phyloP scores from a whole-genome alignment of 345 rosid species.

The Eucalyptus fibrosa region DNA sequence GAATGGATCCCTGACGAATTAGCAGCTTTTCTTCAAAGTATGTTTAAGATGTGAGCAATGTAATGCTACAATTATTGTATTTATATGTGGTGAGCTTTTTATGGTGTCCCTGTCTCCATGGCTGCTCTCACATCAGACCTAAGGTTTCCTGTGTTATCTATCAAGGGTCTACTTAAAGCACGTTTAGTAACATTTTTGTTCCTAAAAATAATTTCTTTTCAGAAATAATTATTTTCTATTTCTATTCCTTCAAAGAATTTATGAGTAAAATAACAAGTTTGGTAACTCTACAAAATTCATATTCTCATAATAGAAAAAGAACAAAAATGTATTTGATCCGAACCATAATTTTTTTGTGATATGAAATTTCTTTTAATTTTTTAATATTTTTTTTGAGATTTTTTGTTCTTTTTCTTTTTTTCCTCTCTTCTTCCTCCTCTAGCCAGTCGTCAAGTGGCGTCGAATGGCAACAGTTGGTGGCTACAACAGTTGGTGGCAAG shows the following conservation, averaged over 20 bases:
- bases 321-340: too few relatives aligned
- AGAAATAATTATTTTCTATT: fast-evolving
- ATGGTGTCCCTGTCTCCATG: not conserved
- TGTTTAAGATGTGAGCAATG: not conserved
- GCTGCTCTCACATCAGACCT: not conserved
- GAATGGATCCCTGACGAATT: not conserved
- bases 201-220: fast-evolving
- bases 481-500: too few relatives aligned
- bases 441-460: fast-evolving
- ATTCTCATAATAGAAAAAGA: too few relatives aligned
- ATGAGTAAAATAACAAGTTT: fast-evolving
- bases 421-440: too few relatives aligned
- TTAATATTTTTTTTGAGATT: too few relatives aligned
- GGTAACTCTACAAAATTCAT: fast-evolving
- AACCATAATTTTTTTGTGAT: too few relatives aligned
- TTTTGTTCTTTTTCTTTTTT: too few relatives aligned
- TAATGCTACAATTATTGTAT: not conserved
- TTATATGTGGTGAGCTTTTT: not conserved
- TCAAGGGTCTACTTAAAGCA: not conserved
- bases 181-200: too few relatives aligned
- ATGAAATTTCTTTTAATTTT: too few relatives aligned
- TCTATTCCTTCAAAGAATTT: too few relatives aligned
- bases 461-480: too few relatives aligned
- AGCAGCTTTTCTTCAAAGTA: not conserved
- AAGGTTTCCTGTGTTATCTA: not conserved